Conservation (phyloP, 805 yeast genomes). For the Metschnikowia similis region DNA sequence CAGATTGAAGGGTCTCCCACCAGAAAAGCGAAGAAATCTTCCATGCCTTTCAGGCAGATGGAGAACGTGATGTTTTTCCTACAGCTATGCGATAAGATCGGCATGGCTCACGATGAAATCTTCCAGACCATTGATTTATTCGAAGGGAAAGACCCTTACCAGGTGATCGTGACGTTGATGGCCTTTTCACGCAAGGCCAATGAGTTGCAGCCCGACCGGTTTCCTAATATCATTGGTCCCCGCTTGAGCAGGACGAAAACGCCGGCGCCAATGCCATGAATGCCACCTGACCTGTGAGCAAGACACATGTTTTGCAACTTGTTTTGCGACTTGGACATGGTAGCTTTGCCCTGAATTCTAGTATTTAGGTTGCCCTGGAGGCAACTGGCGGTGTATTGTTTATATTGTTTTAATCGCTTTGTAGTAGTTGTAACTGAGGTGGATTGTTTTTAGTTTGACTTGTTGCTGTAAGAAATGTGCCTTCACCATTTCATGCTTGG, state of each 20-base stretch:
- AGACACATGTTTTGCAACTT: neutral
- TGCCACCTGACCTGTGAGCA: neutral
- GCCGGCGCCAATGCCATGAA: neutral
- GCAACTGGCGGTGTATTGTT: too few relatives aligned
- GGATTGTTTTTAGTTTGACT: too few relatives aligned
- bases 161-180: constrained; percentile 68
- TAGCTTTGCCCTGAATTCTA: too few relatives aligned
- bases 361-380: too few relatives aligned
- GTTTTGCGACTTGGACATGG: too few relatives aligned
- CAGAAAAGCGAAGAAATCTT: constrained; percentile 52
- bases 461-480: too few relatives aligned
- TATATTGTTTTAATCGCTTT: too few relatives aligned
- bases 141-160: constrained; percentile 72
- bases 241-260: constrained; percentile 13
- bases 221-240: constrained; percentile 37
- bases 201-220: constrained; percentile 25
- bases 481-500: too few relatives aligned
- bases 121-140: constrained; percentile 76
- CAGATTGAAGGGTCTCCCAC: constrained; percentile 26
- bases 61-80: constrained; percentile 77
- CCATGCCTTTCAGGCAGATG: constrained; percentile 77
- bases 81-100: constrained; percentile 54
- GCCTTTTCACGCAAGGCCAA: constrained; percentile 70
- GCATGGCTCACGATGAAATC: constrained; percentile 76
- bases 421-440: too few relatives aligned